These are phyloP conservation scores for Vitis hybrid DNA, from an alignment of 177 flowering plant species.

Conservation along the genomic window DNA sequence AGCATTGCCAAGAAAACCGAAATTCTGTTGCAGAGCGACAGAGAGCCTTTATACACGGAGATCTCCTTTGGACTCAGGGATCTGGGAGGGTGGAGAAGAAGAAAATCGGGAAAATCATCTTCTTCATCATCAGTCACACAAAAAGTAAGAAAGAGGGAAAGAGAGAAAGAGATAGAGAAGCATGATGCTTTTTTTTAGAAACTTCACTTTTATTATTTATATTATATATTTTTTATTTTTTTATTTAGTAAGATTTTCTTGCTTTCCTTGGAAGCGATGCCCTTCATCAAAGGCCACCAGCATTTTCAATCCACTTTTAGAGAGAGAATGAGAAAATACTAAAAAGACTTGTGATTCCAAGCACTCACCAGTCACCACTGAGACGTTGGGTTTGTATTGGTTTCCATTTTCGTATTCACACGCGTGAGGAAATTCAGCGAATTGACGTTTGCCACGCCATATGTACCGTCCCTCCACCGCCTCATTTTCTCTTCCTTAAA, in stretches of 20 bases:
- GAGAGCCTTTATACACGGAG: slow-evolving; percentile 6
- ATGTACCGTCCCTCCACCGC: too few species aligned
- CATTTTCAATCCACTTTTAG: slow-evolving; percentile 3
- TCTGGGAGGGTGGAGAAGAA: not conserved
- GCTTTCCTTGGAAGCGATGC: slow-evolving; percentile 64
- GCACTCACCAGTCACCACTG: too few species aligned
- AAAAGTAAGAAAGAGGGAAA: not conserved
- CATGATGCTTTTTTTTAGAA: not conserved
- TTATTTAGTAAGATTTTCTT: slow-evolving; percentile 11
- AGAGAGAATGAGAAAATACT: not conserved
- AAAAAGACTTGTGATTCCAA: not conserved
- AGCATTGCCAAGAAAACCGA: slow-evolving; percentile 11
- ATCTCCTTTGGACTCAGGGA: slow-evolving; percentile 16
- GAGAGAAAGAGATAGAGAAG: not conserved
- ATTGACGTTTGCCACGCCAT: too few species aligned
- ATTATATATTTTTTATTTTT: not conserved
- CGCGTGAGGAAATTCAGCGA: too few species aligned
- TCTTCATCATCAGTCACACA: too few species aligned
- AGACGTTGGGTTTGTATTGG: too few species aligned
- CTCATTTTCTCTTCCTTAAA: too few species aligned
- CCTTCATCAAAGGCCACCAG: slow-evolving; percentile 30
- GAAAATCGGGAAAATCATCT: too few species aligned
- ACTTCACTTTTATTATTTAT: not conserved
- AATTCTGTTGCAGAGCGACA: not conserved
- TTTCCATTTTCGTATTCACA: too few species aligned